Conservation (phyloP, 148 eudicot genomes). For the Chenopodium suecicum region DNA sequence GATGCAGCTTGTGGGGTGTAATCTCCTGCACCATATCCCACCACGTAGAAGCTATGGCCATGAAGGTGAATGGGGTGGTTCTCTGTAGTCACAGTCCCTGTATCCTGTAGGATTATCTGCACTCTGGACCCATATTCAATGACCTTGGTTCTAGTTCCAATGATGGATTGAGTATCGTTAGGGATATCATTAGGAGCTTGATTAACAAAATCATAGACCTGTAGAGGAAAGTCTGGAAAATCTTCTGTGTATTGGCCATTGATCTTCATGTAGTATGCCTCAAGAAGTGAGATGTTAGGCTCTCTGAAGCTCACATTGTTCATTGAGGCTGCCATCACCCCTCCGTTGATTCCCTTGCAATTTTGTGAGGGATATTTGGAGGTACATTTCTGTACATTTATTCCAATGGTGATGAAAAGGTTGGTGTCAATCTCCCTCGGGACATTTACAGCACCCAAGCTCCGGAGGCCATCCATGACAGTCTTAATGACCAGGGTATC, state of each 20-base stretch:
- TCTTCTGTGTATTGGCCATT: slow-evolving; percentile 52
- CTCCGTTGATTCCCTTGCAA: slow-evolving; percentile 49
- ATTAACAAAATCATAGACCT: slow-evolving; percentile 59
- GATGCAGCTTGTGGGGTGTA: slow-evolving; percentile 49
- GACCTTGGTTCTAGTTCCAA: slow-evolving; percentile 51
- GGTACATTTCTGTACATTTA: slow-evolving; percentile 53
- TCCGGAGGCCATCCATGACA: slow-evolving; percentile 50
- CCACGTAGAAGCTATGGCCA: slow-evolving; percentile 64
- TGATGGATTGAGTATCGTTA: slow-evolving; percentile 38
- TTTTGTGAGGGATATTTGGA: slow-evolving; percentile 41
- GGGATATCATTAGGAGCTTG: slow-evolving; percentile 61
- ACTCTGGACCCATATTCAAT: slow-evolving; percentile 52
- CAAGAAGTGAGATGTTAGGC: slow-evolving; percentile 53
- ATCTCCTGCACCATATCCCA: slow-evolving; percentile 61
- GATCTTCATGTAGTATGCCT: slow-evolving; percentile 56
- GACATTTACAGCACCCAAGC: slow-evolving; percentile 38
- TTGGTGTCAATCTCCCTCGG: slow-evolving; percentile 55
- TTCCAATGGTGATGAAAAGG: slow-evolving; percentile 61
- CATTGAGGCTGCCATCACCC: slow-evolving; percentile 68
- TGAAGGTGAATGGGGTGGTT: slow-evolving; percentile 75
- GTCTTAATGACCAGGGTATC: slow-evolving; percentile 46
- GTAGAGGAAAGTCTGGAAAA: slow-evolving; percentile 52
- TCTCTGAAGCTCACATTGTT: slow-evolving; percentile 53
- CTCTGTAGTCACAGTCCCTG: slow-evolving; percentile 59
- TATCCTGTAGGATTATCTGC: slow-evolving; percentile 60